These are phyloP conservation scores for Cyclotella sp. DNA, from an alignment of 108 stramenopile species.

Conservation along the genomic window DNA sequence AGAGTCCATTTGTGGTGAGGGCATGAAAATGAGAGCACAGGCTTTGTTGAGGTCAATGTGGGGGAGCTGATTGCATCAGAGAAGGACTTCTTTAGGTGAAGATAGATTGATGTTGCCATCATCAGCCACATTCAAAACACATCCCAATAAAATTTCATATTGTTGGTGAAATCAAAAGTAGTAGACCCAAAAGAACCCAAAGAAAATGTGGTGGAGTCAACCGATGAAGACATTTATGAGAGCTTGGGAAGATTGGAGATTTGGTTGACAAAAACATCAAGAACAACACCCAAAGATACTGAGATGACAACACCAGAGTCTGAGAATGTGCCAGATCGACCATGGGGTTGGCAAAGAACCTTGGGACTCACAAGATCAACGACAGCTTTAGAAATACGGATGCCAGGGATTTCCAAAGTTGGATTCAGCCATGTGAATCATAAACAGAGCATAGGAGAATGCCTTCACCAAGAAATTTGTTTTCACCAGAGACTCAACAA, in stretches of 20 bases:
- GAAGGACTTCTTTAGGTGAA: too few relatives aligned
- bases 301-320: not conserved
- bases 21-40: too few relatives aligned
- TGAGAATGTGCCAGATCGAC: not conserved
- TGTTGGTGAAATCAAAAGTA: too few relatives aligned
- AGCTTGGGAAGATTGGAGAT: not conserved
- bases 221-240: too few relatives aligned
- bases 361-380: conserved; percentile 38
- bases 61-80: too few relatives aligned
- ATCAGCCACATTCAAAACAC: too few relatives aligned
- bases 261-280: not conserved
- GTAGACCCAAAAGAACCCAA: not conserved
- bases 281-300: not conserved
- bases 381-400: conserved; percentile 26
- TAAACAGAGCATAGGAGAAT: conserved; percentile 16
- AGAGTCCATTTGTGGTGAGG: too few relatives aligned
- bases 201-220: not conserved
- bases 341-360: conserved; percentile 38
- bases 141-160: too few relatives aligned
- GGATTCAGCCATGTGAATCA: not conserved
- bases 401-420: conserved; percentile 12
- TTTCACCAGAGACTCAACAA: conserved; percentile 16
- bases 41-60: too few relatives aligned
- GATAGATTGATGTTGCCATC: too few relatives aligned
- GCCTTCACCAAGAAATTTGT: conserved; percentile 27